Evolutionary conservation across 495 filamentous ascomycete genomes (phyloP).

Genomic region (Penicillium chermesinum): DNA sequence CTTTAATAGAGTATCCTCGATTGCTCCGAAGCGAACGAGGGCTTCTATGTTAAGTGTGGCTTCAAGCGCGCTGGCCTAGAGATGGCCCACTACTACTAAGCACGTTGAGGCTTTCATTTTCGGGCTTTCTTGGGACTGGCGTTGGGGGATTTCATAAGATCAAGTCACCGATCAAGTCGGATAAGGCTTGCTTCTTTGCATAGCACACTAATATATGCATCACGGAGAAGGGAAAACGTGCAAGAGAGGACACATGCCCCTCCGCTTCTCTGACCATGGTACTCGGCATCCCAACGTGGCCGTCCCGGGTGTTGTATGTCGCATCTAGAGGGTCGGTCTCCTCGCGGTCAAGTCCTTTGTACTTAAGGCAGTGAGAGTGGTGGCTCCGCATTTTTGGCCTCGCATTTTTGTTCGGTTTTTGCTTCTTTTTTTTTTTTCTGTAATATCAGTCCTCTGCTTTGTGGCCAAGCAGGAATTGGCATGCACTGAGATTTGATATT

Average conservation of each 20-base stretch:
- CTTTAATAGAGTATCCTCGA: conserved; percentile 59
- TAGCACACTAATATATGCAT: neutral
- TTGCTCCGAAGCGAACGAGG: conserved; percentile 82
- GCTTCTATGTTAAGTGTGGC: conserved; percentile 98
- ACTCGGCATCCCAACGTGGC: neutral
- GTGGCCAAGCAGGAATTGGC: neutral
- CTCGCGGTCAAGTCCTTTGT: no score
- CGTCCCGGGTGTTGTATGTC: neutral
- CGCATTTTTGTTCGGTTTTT: neutral
- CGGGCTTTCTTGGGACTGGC: conserved; percentile 5
- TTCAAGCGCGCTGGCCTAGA: conserved; percentile 90
- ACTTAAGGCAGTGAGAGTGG: no score
- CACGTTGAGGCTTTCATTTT: neutral
- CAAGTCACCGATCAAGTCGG: neutral
- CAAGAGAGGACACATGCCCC: neutral
- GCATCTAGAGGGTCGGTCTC: no score
- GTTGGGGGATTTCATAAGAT: conserved; percentile 6
- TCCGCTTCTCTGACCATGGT: no score
- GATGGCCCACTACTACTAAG: conserved; percentile 93
- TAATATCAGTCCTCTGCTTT: neutral
- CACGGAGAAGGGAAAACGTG: neutral
- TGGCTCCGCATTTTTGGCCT: neutral
- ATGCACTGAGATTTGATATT: neutral
- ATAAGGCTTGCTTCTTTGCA: neutral
- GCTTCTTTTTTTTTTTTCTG: neutral